These are phyloP conservation scores for Mercurialis annua DNA, from an alignment of 345 rosid species.

Conservation along the genomic window DNA sequence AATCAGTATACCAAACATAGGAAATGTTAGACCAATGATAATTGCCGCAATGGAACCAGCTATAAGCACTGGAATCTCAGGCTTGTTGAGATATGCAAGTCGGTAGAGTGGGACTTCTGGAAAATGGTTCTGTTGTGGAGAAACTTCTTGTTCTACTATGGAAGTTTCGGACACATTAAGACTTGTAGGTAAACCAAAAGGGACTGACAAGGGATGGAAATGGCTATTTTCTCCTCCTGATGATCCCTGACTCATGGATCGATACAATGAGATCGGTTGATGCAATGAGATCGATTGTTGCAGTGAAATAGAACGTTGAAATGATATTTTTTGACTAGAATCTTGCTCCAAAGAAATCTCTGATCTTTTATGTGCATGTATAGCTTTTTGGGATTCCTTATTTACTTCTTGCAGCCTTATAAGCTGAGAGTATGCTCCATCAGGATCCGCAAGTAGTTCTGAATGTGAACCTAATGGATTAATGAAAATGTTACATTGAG, in stretches of 20 bases:
- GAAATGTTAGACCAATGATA: constrained; percentile 53
- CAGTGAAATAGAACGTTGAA: background rate
- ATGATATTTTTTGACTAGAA: constrained; percentile 39
- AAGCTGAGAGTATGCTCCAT: constrained; percentile 85
- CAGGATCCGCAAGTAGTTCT: constrained; percentile 61
- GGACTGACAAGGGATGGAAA: constrained; percentile 48
- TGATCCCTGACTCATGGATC: constrained; percentile 55
- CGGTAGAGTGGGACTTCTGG: constrained; percentile 50
- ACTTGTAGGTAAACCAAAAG: constrained; percentile 55
- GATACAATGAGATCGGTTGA: constrained; percentile 36
- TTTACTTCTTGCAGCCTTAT: constrained; percentile 66
- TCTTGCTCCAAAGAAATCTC: constrained; percentile 17
- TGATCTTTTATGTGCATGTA: constrained; percentile 29
- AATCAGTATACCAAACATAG: constrained; percentile 51
- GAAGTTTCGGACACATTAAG: constrained; percentile 29
- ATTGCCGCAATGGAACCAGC: constrained; percentile 53
- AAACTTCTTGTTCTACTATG: constrained; percentile 27
- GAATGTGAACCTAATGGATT: constrained; percentile 42
- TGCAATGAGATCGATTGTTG: constrained; percentile 39
- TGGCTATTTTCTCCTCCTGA: constrained; percentile 54
- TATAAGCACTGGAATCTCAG: constrained; percentile 64
- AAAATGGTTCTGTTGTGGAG: constrained; percentile 24
- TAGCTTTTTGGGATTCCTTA: constrained; percentile 35
- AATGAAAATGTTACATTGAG: no score
- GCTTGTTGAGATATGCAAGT: constrained; percentile 70